Evolutionary conservation across 1,284 basidiomycete genomes (phyloP), one percentile per base, ranked within the genome.

Genomic region (Neolentinus lepideus): DNA sequence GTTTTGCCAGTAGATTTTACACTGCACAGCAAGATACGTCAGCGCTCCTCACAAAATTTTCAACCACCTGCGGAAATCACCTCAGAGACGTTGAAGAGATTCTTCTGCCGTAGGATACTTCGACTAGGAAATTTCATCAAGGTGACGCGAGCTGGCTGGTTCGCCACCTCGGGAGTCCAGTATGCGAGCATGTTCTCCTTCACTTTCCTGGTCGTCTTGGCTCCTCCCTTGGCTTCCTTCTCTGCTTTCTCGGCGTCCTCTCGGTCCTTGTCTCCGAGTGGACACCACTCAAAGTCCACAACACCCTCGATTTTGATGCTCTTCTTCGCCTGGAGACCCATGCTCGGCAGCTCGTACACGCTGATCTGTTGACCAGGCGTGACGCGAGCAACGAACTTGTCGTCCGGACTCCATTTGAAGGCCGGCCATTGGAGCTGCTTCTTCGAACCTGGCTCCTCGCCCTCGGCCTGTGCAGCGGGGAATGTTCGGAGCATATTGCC

Each of bases 261-360:
- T 57, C 76, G 82, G 64, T 95, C 94, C 71, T 87, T 91, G 65
- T 98, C 95, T 57, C 92, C 88, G 60, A 90, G 82, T 31, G 97
- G 97, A 66, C 93, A 94, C 97, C 97, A 99, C 74, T 99, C 97
- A 71, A 99, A 99, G 74, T 99, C 97, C 62, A 95, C 81, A 35
- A 99, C 96, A 24, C 96, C 97, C 65, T 99, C 95, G 58, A 99
- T 92, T 78, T 98, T 98, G 74, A 99, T 77, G 64, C 90, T 93
- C 78, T 98, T 99, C 77, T 98, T 98, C 64, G 94, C 96, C 59
- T 98, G 83, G 54, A 99, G 77, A 64, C 88, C 86, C 94, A 99
- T 98, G 58, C 83, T 81, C 12, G 97, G 97, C 55, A 96, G 83
- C 72, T 98, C 94, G 73, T 99, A 95, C 51, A 99, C 88, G 66